Percentiles rank a stretch among this genome's conserved stretches.
These are phyloP conservation scores for Blastobotrys illinoisensis DNA, from an alignment of 1,139 yeast genomes.

Conservation along the genomic window DNA sequence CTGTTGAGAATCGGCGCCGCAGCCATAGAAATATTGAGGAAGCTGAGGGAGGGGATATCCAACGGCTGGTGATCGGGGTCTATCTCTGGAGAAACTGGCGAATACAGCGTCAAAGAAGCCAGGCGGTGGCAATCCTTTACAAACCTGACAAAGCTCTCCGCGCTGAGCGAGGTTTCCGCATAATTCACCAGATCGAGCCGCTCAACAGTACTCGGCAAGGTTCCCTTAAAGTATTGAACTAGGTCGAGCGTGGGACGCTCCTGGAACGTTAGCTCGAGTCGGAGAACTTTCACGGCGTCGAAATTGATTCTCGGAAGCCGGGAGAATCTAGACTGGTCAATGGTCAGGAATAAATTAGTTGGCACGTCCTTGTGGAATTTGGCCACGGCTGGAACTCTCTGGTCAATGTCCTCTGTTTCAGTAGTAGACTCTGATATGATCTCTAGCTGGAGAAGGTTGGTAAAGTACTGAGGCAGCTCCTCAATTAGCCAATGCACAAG, in stretches of 20 bases:
- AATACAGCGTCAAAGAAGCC: slow-evolving; percentile 5
- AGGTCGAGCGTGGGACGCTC: slow-evolving; percentile 8
- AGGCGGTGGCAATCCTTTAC: slow-evolving; percentile 2
- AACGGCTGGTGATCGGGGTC: background rate
- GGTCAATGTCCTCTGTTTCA: slow-evolving; percentile 1
- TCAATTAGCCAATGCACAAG: slow-evolving; percentile 11
- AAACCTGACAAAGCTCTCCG: slow-evolving; percentile 6
- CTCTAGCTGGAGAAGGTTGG: slow-evolving; percentile 9
- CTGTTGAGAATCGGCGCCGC: background rate
- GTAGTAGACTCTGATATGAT: slow-evolving; percentile 6
- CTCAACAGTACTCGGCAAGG: slow-evolving; percentile 6
- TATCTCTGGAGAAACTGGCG: background rate
- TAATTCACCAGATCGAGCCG: slow-evolving; percentile 8
- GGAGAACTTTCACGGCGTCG: slow-evolving; percentile 4
- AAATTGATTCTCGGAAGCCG: slow-evolving; percentile 5
- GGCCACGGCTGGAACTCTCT: slow-evolving; percentile 5
- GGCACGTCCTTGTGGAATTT: slow-evolving; percentile 9
- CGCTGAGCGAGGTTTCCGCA: slow-evolving; percentile 6
- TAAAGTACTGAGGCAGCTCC: slow-evolving; percentile 9
- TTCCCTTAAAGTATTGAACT: slow-evolving; percentile 3
- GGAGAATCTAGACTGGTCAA: slow-evolving; percentile 7
- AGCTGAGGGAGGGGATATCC: background rate
- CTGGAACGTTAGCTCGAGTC: slow-evolving; percentile 10
- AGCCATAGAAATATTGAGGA: background rate
- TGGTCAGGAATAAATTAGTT: slow-evolving; percentile 8